Evolutionary conservation across 371 early-diverging fungal genomes (phyloP), one percentile per base, ranked within the genome.

Genomic region (Mortierella sp.): DNA sequence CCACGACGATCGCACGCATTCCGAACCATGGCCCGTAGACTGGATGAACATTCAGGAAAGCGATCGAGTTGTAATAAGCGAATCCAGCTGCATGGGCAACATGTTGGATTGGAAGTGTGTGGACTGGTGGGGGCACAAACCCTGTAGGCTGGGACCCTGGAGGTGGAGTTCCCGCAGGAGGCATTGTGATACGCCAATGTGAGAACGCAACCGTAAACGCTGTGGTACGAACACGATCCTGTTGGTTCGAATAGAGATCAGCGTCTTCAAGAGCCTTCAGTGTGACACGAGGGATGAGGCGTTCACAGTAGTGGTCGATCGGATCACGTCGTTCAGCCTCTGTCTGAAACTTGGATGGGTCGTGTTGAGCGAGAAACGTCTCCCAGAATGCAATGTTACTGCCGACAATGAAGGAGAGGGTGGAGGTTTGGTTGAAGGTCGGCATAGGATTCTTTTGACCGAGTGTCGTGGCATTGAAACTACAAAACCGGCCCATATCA

Each of bases 11-110:
- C 0, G 69, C 55, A 0, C 74, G 64, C 69, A 74, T 68, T 4
- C 65, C 76, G 26, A 69, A 69, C 76, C 76, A 74, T 18, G 76
- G 76, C 1, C 76, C 76, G 30, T 61, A 74, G 30, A 69, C 55
- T 18, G 76, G 76, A 38, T 74, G 76, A n/a, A 74, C 61, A 30
- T 61, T 74, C 62, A 74, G 27, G 47, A 64, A 74, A 24, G 76
- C 69, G 14, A 69, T 46, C 7, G 69, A 61, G 60, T 65, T 65
- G 21, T 69, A 69, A 66, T 69, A 58, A 14, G 76, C 76, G 38
- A 74, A 65, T 5, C 76, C 76, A 14, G 69, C 64, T 43, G 65
- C 69, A 39, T 74, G 76, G 18, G 76, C 76, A 8, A 74, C 69
- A 21, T 65, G 76, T 28, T 74, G 76, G 54, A 74, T 61, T 18